Percentiles rank a stretch among this genome's conserved stretches.
These are phyloP conservation scores for Simmondsia chinensis DNA, from an alignment of 148 eudicot genomes.

Conservation along the genomic window DNA sequence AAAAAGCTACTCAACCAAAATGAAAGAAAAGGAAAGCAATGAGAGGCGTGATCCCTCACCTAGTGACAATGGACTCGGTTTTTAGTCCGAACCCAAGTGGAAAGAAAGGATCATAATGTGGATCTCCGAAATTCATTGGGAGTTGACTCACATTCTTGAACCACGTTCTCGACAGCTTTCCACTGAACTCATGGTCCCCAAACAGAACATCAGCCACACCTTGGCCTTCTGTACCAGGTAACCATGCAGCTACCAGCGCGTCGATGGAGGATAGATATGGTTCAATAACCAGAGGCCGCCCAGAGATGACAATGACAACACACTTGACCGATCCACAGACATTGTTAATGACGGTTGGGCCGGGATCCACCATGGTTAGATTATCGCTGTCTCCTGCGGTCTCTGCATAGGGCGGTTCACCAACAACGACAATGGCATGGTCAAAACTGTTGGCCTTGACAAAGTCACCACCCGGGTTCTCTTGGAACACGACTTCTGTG, in stretches of 20 bases:
- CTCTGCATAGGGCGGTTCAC: conserved; percentile 75
- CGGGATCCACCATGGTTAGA: conserved; percentile 59
- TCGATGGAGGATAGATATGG: conserved; percentile 51
- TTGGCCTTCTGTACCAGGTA: conserved; percentile 72
- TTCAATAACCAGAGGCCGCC: conserved; percentile 68
- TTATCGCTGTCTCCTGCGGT: conserved; percentile 54
- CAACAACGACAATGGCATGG: conserved; percentile 68
- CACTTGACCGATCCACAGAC: conserved; percentile 58
- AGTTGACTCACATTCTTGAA: conserved; percentile 73
- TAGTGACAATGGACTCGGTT: conserved; percentile 13
- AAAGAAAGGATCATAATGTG: conserved; percentile 70
- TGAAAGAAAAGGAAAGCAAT: not conserved
- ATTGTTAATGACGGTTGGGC: conserved; percentile 48
- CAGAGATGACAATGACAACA: conserved; percentile 62
- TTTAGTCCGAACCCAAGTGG: conserved; percentile 68
- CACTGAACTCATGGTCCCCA: conserved; percentile 65
- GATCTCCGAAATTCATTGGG: conserved; percentile 70
- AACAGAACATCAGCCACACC: conserved; percentile 78
- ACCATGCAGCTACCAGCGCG: conserved; percentile 79
- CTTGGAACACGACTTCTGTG: conserved; percentile 45
- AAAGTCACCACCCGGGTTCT: conserved; percentile 40
- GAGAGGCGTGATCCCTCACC: conserved; percentile 19
- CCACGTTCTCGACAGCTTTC: conserved; percentile 70
- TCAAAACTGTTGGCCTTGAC: conserved; percentile 42
- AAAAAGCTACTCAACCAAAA: not conserved